Evolutionary conservation across 345 rosid species (phyloP), one percentile per base, ranked within the genome.

Genomic region (Syzygium jambos): DNA sequence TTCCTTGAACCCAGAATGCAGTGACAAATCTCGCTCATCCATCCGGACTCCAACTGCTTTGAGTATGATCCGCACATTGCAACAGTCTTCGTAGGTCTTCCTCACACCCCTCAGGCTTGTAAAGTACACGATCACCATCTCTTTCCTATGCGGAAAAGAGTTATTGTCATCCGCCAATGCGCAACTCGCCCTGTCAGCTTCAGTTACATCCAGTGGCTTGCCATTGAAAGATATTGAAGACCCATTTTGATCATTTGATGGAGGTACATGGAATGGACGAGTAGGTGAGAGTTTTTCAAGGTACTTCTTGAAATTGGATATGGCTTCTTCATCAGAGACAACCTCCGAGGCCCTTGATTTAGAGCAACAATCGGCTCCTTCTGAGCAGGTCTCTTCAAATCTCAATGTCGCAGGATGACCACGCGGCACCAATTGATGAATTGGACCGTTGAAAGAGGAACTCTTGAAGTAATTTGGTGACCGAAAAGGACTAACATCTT

Each of bases 11-110:
- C 96, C 96, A 2, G 91, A 93, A 90, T 96, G 98, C 98, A 98
- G 96, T 4, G 99, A 98, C 13, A 96, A 94, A 77, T 98, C 99
- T 54, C 98, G 90, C 87, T 96, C 99, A 52, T 95, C 97, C 2
- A 95, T 91, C 41, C 91, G 88, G 84, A 96, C 88, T 0, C 96
- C 93, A 11, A 92, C 86, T 63, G 96, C 91, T 88, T 92, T 94
- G 27, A 97, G 89, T 11, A 96, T 92, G 80, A 93, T 86, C n/a
- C 96, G 92, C 21, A 94, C 97, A n/a, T 89, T 89, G 30, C 95
- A 94, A 52, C 95, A 95, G 15, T 95, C 97, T 90, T 95, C 98
- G 87, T 92, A 96, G 27, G 99, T 98, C 92, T 93, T 95, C 90
- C 99, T 90, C 51, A 98, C 93, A 27, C 99, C 98, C 87, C 98